These are phyloP conservation scores for Botrytis porri DNA, from an alignment of 2,329 filamentous ascomycete species.

Conservation along the genomic window DNA sequence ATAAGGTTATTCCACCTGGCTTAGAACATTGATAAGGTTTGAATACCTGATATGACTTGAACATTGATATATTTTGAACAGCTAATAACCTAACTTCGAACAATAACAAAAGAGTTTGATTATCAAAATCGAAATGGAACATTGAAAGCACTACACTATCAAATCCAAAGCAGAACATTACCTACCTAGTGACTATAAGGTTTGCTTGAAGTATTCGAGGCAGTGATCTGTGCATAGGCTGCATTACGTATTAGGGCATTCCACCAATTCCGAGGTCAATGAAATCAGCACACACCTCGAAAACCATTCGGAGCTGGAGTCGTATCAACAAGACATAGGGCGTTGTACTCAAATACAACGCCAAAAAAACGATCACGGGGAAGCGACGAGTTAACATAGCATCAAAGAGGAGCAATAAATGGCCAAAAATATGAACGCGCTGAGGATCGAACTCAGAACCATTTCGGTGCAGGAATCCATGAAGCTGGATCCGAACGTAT, in stretches of 20 bases:
- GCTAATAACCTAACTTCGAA: neutral
- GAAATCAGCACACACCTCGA: neutral
- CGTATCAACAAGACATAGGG: neutral
- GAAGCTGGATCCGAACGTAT: neutral
- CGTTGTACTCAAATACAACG: neutral
- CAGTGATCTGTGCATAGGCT: neutral
- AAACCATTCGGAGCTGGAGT: neutral
- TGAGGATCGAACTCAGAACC: constrained; percentile 39
- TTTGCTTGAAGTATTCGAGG: neutral
- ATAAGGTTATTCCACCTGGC: too few relatives aligned
- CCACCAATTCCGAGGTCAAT: neutral
- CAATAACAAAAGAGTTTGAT: neutral
- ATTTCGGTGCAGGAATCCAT: constrained; percentile 2
- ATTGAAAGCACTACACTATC: neutral
- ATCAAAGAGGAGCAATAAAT: neutral
- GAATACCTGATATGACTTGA: neutral
- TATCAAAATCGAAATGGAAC: neutral
- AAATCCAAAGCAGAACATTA: neutral
- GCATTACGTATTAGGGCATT: neutral
- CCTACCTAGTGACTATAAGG: neutral
- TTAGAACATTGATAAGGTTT: neutral
- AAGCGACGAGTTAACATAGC: too few relatives aligned
- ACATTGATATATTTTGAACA: too few relatives aligned
- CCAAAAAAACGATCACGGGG: too few relatives aligned
- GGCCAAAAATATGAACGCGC: constrained; percentile 20